Percentiles rank a stretch among this genome's conserved stretches.
Conservation (phyloP, 441 rosid genomes). For the Populus hybrid region DNA sequence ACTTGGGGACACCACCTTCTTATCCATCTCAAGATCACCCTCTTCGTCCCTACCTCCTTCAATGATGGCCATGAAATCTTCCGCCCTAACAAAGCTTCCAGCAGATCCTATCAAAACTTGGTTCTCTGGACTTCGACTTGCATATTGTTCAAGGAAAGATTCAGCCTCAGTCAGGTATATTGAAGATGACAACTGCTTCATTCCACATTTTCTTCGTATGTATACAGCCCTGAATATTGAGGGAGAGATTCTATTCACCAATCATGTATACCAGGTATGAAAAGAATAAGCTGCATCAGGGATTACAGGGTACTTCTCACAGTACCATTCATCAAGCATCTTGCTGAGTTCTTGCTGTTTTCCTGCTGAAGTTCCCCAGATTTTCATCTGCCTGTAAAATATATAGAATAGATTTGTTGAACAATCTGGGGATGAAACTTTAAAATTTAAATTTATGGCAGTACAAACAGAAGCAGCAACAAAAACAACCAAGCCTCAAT, state of each 20-base stretch:
- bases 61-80: conserved; percentile 82
- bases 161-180: conserved; percentile 88
- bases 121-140: conserved; percentile 66
- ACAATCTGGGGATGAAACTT: neutral
- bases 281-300: neutral
- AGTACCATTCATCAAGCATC: conserved; percentile 97
- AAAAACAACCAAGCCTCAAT: neutral
- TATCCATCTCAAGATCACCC: conserved; percentile 72
- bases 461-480: neutral
- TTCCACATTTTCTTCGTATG: conserved; percentile 69
- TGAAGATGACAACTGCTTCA: conserved; percentile 67
- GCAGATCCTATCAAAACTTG: conserved; percentile 88
- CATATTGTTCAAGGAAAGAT: conserved; percentile 89
- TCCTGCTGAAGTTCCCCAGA: conserved; percentile 81
- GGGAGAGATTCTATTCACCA: conserved; percentile 5
- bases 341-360: conserved; percentile 81
- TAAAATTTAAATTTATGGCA: neutral
- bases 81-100: conserved; percentile 66
- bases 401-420: conserved; percentile 8
- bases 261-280: conserved; percentile 4
- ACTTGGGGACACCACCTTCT: conserved; percentile 42
- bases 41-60: conserved; percentile 84
- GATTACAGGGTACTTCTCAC: conserved; percentile 18
- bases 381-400: conserved; percentile 78
- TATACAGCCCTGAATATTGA: conserved; percentile 60